Evolutionary conservation across 345 rosid species (phyloP).

Genomic region (Linum lewisii): DNA sequence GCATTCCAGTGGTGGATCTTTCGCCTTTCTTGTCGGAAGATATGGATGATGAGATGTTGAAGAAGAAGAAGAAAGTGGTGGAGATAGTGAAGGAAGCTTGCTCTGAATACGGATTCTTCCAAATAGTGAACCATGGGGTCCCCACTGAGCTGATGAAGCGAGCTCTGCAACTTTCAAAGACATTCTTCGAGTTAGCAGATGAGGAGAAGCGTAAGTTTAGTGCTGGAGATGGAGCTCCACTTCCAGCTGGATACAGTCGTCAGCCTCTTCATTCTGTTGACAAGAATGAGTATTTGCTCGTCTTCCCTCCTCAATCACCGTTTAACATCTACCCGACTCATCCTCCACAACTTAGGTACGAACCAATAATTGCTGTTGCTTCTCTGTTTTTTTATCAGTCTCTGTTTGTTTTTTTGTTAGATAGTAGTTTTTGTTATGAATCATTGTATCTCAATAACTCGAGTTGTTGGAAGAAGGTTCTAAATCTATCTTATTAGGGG

Average conservation of each 20-base stretch:
- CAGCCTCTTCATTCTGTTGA: constrained; percentile 12
- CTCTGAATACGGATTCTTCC: constrained; percentile 41
- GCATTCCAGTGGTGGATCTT: constrained; percentile 37
- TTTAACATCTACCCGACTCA: not conserved
- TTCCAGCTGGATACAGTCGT: constrained; percentile 35
- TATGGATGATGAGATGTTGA: constrained; percentile 10
- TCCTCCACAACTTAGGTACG: not conserved
- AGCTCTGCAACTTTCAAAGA: constrained; percentile 33
- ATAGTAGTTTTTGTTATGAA: too few relatives aligned
- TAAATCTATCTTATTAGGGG: too few relatives aligned
- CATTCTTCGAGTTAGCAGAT: constrained; percentile 25
- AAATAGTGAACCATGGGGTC: constrained; percentile 40
- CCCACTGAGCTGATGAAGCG: constrained; percentile 20
- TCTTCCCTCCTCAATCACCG: not conserved
- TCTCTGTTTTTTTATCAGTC: too few relatives aligned
- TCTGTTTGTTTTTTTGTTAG: too few relatives aligned
- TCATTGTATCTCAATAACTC: too few relatives aligned
- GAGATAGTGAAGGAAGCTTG: constrained; percentile 32
- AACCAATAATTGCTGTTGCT: too few relatives aligned
- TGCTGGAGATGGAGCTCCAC: constrained; percentile 24
- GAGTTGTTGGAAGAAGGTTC: too few relatives aligned
- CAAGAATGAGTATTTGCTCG: not conserved
- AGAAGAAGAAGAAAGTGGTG: constrained; percentile 24
- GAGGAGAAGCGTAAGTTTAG: constrained; percentile 30
- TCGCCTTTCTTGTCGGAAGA: constrained; percentile 23